Conservation (phyloP, 805 yeast species). For the Yamadazyma ubonensis region DNA sequence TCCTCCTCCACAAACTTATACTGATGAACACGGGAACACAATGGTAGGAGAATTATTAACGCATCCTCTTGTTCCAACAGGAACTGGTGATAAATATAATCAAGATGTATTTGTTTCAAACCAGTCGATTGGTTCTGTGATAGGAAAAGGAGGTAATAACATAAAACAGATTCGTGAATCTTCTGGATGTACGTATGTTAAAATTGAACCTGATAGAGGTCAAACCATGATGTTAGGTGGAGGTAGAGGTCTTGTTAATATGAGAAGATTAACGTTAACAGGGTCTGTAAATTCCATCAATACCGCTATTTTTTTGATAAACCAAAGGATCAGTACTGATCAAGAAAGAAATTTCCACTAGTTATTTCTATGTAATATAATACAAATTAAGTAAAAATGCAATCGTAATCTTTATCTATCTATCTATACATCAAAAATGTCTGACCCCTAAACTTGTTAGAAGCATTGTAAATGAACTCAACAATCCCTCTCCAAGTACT, state of each 20-base stretch:
- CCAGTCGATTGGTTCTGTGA: slow-evolving; percentile 76
- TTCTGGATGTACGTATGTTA: slow-evolving; percentile 70
- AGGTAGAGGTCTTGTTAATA: slow-evolving; percentile 42
- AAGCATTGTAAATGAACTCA: slow-evolving; percentile 78
- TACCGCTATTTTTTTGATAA: slow-evolving; percentile 68
- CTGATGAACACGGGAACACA: slow-evolving; percentile 46
- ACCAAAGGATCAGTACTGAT: slow-evolving; percentile 69
- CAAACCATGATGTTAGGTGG: slow-evolving; percentile 50
- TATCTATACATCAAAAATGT: slow-evolving; percentile 3
- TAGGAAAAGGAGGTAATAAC: slow-evolving; percentile 83
- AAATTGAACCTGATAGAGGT: slow-evolving; percentile 59
- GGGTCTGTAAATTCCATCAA: slow-evolving; percentile 70
- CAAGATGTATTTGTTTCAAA: slow-evolving; percentile 77
- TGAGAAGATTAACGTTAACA: slow-evolving; percentile 61
- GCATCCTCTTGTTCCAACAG: slow-evolving; percentile 34
- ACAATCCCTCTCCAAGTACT: slow-evolving; percentile 90
- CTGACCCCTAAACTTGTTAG: slow-evolving; percentile 58
- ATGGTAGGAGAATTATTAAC: slow-evolving; percentile 45
- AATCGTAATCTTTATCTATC: slow-evolving; percentile 8
- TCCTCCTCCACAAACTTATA: slow-evolving; percentile 35
- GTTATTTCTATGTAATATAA: not conserved
- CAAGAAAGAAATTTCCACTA: slow-evolving; percentile 44
- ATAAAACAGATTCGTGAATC: slow-evolving; percentile 73
- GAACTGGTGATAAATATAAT: slow-evolving; percentile 50
- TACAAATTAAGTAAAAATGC: not conserved